Percentiles rank a stretch among this genome's conserved stretches.
Evolutionary conservation across 495 filamentous ascomycete genomes (phyloP).

Genomic region (Podospora appendiculata): DNA sequence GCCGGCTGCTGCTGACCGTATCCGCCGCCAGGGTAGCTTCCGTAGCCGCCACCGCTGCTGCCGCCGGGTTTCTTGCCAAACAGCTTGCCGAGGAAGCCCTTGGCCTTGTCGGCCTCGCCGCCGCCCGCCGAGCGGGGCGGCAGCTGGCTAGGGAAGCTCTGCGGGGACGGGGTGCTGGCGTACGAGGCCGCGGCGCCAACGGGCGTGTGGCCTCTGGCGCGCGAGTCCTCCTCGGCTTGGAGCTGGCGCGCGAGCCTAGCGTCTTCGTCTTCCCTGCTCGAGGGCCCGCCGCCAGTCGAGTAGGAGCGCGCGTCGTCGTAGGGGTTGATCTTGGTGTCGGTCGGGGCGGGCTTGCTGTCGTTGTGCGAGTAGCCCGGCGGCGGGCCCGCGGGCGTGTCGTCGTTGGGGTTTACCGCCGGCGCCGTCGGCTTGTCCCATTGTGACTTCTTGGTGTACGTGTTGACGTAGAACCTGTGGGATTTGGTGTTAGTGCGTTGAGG

Average conservation of each 20-base stretch:
- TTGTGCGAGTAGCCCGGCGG: conserved; percentile 59
- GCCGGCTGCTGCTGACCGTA: conserved; percentile 29
- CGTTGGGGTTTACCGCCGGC: conserved; percentile 41
- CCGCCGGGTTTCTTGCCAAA: conserved; percentile 29
- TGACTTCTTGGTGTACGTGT: conserved; percentile 75
- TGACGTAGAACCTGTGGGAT: conserved; percentile 70
- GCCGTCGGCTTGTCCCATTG: conserved; percentile 76
- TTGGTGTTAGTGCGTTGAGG: conserved; percentile 56
- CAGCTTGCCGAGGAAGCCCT: conserved; percentile 49
- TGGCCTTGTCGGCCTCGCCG: conserved; percentile 26
- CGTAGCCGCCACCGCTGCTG: conserved; percentile 5
- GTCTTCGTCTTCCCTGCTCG: conserved; percentile 47
- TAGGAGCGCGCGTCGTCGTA: conserved; percentile 37
- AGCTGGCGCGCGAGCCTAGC: conserved; percentile 66
- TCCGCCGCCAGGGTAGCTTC: conserved; percentile 11
- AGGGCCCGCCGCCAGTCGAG: conserved; percentile 2
- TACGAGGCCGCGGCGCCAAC: conserved; percentile 9
- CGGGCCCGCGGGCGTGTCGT: conserved; percentile 39
- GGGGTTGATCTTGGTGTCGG: conserved; percentile 58
- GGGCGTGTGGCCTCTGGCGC: conserved; percentile 26
- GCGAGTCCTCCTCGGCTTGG: conserved; percentile 75
- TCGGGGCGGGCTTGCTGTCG: conserved; percentile 22
- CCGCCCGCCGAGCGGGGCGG: conserved; percentile 26
- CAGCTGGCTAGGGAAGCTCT: conserved; percentile 14
- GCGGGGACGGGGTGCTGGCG: conserved; percentile 13